Evolutionary conservation across 2,329 filamentous ascomycete species (phyloP), one percentile per base, ranked within the genome.

Genomic region (Geosmithia flava): DNA sequence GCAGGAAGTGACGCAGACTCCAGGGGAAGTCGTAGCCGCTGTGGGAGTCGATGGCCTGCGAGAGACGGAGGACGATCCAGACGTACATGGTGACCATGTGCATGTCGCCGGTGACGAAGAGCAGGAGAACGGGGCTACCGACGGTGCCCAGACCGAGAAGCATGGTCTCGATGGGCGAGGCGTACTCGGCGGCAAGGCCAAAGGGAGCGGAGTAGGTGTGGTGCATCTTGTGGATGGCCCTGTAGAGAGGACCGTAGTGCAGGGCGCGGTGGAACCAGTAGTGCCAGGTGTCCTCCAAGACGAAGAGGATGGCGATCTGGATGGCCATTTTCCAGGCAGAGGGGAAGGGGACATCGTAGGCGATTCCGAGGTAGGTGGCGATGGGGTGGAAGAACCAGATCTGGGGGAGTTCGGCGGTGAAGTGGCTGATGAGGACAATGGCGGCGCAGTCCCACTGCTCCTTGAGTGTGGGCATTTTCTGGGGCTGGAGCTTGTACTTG

Each of bases 351-450:
- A 95, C 87, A 52, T 81, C 80, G 55, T 87, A 95, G 50, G 83
- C 76, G 68, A 98, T 84, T 59, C 93, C 93, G 64, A 88, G 90
- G 69, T 81, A 95, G 63, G 90, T 87, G 50, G 91, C 91, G 74
- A 96, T 80, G 29, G 93, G 93, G 73, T 98, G 93, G 78, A 98
- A 98, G 59, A 97, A 79, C 91, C 91, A 97, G 66, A 97, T 97
- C 69, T 97, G 93, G 52, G 93, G 93, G 39, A 98, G 80, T 69
- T 98, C 93, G 66, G 96, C 93, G 55, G 93, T 97, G 69, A 97
- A 95, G 68, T 98, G 93, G 64, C 83, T 90, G 59, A 97, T 73
- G 54, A 98, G 84, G 53, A 98, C 93, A 55, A 96, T 82, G 65
- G 81, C 82, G 51, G 93, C 90, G 71, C 93, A 98, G 61, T 90